A percentile compares a stretch with the other conserved stretches of the same genome.
phyloP scores from a whole-genome alignment of 83 land plant species.

The Thuja plicata region DNA sequence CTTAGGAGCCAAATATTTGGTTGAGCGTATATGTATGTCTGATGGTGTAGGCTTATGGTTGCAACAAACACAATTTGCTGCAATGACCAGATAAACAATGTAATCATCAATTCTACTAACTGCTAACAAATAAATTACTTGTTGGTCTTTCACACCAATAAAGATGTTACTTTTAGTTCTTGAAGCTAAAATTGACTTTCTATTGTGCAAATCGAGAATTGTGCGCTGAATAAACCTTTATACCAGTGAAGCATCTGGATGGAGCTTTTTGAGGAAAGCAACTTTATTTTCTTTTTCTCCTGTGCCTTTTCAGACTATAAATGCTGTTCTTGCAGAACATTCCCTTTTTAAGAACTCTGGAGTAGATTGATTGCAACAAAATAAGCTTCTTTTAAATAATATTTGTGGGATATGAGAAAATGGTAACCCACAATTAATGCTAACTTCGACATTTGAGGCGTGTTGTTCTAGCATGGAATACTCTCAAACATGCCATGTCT shows the following conservation, averaged over 20 bases:
- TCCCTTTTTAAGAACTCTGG: no score
- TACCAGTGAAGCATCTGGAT: no score
- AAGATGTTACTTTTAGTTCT: no score
- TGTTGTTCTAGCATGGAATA: not conserved
- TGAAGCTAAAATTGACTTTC: not conserved
- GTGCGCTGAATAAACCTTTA: no score
- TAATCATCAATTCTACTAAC: not conserved
- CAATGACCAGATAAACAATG: not conserved
- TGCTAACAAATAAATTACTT: not conserved
- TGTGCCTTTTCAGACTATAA: not conserved
- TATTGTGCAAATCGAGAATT: no score
- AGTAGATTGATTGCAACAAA: not conserved
- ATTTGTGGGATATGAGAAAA: not conserved
- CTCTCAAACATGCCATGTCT: not conserved
- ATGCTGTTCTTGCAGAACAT: not conserved
- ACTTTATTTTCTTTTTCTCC: not conserved
- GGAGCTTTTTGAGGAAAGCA: not conserved
- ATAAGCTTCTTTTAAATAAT: no score
- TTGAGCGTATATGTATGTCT: not conserved
- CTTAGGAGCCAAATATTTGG: not conserved
- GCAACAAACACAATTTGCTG: not conserved
- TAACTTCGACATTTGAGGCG: not conserved
- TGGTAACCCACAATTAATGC: not conserved
- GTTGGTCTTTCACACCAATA: not conserved
- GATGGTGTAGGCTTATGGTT: not conserved